Evolutionary conservation across 305 asterid species (phyloP).

Genomic region (Fraxinus xanthoxyloides): DNA sequence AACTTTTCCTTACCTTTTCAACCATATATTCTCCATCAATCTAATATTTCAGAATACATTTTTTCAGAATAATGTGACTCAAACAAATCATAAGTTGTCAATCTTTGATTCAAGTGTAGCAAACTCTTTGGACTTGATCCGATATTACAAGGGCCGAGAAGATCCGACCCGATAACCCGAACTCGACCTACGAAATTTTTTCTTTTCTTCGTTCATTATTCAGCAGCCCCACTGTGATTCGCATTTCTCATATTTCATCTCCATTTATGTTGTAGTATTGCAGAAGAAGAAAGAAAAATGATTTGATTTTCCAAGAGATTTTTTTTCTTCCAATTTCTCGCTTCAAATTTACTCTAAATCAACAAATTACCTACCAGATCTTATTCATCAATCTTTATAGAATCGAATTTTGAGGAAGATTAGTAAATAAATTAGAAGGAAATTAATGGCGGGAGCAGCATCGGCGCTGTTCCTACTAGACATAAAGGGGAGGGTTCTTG

Average conservation of each 20-base stretch:
- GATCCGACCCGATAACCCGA: not conserved
- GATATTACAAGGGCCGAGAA: not conserved
- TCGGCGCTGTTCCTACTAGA: conserved; percentile 59
- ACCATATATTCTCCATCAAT: no score
- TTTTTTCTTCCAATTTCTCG: not conserved
- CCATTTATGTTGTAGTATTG: not conserved
- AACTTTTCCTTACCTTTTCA: no score
- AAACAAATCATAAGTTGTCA: no score
- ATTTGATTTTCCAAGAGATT: not conserved
- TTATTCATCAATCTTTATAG: not conserved
- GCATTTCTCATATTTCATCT: not conserved
- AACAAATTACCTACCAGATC: not conserved
- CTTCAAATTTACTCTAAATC: not conserved
- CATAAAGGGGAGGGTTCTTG: conserved; percentile 54
- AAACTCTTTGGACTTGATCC: no score
- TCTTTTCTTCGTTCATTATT: not conserved
- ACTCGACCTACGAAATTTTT: not conserved
- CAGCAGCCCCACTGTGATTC: not conserved
- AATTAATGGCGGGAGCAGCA: conserved; percentile 56
- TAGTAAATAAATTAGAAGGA: not conserved
- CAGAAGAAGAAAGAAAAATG: not conserved
- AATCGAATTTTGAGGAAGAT: not conserved
- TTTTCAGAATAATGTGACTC: no score
- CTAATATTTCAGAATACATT: no score
- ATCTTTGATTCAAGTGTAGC: no score